phyloP scores from a whole-genome alignment of 2,329 filamentous ascomycete genomes.

The Beauveria medogensis region DNA sequence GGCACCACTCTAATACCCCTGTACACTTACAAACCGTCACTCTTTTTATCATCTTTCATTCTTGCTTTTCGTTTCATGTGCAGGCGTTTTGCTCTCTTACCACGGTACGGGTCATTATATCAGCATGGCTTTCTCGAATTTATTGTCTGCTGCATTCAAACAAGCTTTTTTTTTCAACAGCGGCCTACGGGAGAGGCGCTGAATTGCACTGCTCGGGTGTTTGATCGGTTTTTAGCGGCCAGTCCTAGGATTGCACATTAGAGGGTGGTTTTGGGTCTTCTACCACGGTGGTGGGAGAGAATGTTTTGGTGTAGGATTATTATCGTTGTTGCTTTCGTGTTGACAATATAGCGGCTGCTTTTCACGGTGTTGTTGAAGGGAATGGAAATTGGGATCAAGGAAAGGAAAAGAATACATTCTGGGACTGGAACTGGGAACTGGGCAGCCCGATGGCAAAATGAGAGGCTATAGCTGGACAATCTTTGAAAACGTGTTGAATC shows the following conservation, averaged over 20 bases:
- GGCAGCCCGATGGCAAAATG: conserved; percentile 5
- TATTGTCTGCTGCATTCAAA: background rate
- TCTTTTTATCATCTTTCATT: background rate
- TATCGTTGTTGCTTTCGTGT: background rate
- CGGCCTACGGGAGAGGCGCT: background rate
- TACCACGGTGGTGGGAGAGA: background rate
- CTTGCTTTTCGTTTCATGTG: conserved; percentile 5
- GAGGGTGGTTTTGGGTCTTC: background rate
- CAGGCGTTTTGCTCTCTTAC: conserved; percentile 5
- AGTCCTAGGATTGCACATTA: background rate
- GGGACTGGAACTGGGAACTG: conserved; percentile 6
- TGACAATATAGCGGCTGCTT: conserved; percentile 5
- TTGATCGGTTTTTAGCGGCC: background rate
- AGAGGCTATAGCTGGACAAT: background rate
- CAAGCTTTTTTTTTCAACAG: background rate
- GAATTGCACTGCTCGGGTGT: background rate
- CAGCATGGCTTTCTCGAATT: background rate
- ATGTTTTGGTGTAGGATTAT: background rate
- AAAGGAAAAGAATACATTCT: background rate
- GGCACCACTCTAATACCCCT: conserved; percentile 3
- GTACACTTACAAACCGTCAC: conserved; percentile 10
- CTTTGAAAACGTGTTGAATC: background rate
- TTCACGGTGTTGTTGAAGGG: conserved; percentile 3
- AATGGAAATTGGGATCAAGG: background rate
- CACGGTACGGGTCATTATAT: background rate